Conservation (phyloP, 192 early-diverging fungal genomes). For the Haplosporangium gracile region DNA sequence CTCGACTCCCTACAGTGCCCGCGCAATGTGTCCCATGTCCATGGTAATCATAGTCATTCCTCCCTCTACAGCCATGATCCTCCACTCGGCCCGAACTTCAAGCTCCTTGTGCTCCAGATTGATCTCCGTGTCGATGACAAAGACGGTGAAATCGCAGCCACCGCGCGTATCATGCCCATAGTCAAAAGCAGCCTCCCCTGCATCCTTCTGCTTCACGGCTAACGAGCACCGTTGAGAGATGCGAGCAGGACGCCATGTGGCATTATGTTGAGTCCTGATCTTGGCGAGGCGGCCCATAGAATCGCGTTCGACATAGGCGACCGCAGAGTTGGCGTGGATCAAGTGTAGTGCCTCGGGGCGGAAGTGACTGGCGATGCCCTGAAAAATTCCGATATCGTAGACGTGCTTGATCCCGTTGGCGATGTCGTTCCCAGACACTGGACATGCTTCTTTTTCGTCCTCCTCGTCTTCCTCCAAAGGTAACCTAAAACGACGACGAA, state of each 20-base stretch:
- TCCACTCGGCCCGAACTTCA: slow-evolving; percentile 61
- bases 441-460: too few species aligned
- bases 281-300: slow-evolving; percentile 75
- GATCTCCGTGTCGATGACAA: slow-evolving; percentile 68
- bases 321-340: slow-evolving; percentile 51
- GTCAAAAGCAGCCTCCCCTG: slow-evolving; percentile 38
- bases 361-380: slow-evolving; percentile 29
- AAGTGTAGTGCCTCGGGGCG: slow-evolving; percentile 33
- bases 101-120: slow-evolving; percentile 63
- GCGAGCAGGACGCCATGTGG: slow-evolving; percentile 90
- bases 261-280: slow-evolving; percentile 67
- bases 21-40: slow-evolving; percentile 68
- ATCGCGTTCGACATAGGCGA: slow-evolving; percentile 81
- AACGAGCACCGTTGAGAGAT: slow-evolving; percentile 62
- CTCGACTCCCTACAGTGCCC: slow-evolving; percentile 61
- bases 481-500: neutral
- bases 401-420: slow-evolving; percentile 37
- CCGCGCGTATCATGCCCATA: neutral
- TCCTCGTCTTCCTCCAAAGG: neutral
- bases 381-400: slow-evolving; percentile 25
- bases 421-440: slow-evolving; percentile 13
- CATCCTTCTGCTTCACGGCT: slow-evolving; percentile 44
- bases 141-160: slow-evolving; percentile 57
- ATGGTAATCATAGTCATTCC: slow-evolving; percentile 56
- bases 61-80: slow-evolving; percentile 51